Evolutionary conservation across 23 red algal genomes (phyloP).

Genomic region (Gracilaria domingensis): DNA sequence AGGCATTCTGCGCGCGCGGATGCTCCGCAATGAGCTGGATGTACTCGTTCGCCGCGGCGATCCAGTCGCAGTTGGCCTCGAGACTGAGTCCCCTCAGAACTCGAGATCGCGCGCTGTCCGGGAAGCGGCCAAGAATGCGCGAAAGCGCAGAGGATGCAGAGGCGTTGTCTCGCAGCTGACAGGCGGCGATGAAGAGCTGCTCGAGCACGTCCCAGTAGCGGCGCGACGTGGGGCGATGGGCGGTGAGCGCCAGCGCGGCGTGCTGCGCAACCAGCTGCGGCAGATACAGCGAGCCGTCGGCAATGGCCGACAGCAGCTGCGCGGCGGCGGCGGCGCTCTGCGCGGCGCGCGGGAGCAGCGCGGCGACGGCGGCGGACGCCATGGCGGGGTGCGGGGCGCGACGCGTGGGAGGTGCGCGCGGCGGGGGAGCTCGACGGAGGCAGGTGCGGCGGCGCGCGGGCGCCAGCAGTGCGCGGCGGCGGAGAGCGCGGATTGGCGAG

Average conservation of each 20-base stretch:
- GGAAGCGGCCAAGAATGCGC: constrained; percentile 34
- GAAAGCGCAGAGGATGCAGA: neutral
- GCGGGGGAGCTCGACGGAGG: too few species aligned
- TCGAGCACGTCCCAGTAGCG: constrained; percentile 46
- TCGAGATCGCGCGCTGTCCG: constrained; percentile 32
- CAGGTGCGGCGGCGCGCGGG: neutral
- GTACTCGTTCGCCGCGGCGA: constrained; percentile 25
- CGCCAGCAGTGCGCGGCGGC: too few species aligned
- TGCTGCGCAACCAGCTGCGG: constrained; percentile 3
- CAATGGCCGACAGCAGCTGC: neutral
- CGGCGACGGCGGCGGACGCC: constrained; percentile 1
- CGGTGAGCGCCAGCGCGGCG: neutral
- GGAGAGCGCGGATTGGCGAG: too few species aligned
- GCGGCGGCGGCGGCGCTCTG: constrained; percentile 2
- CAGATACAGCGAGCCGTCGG: neutral
- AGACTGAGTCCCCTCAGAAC: constrained; percentile 18
- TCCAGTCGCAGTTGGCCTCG: constrained; percentile 27
- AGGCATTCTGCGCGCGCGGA: constrained; percentile 20
- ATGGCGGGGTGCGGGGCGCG: neutral
- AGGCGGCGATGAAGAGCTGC: constrained; percentile 33
- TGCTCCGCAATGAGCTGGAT: constrained; percentile 33
- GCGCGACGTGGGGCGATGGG: neutral
- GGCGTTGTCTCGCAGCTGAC: neutral
- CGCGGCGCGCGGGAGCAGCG: neutral
- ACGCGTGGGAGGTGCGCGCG: neutral